Conservation (phyloP, 306 rosid genomes). For the Malus sylvestris region DNA sequence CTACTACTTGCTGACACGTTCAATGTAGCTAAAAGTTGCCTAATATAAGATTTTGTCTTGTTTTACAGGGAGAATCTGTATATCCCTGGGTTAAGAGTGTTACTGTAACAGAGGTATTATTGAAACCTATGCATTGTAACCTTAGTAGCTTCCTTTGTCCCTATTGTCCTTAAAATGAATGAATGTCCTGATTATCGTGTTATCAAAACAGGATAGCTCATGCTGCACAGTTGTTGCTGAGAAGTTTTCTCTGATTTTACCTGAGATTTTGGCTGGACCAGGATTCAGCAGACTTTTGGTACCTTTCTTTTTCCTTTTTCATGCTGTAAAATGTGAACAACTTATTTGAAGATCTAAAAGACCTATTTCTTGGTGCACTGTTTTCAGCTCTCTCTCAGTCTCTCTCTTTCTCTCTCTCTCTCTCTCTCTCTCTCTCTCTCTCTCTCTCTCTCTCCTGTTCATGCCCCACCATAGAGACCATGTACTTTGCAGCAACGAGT, state of each 20-base stretch:
- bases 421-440: background rate
- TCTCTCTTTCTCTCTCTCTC: background rate
- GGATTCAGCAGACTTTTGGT: slow-evolving; percentile 79
- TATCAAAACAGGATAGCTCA: slow-evolving; percentile 53
- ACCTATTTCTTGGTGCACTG: background rate
- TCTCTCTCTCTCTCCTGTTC: background rate
- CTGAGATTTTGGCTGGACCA: slow-evolving; percentile 55
- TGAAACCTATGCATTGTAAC: background rate
- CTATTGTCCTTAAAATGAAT: slow-evolving; percentile 1
- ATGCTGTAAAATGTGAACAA: background rate
- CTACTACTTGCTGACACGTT: slow-evolving; percentile 10
- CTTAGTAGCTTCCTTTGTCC: background rate
- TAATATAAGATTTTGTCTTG: slow-evolving; percentile 1
- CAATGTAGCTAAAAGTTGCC: background rate
- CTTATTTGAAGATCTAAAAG: background rate
- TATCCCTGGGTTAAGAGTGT: slow-evolving; percentile 63
- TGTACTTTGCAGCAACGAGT: background rate
- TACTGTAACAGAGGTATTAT: slow-evolving; percentile 50
- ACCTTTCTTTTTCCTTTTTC: slow-evolving; percentile 9
- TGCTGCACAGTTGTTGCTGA: slow-evolving; percentile 65
- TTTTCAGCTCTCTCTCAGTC: background rate
- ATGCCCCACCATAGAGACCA: background rate
- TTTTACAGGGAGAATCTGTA: slow-evolving; percentile 45
- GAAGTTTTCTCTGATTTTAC: slow-evolving; percentile 51
- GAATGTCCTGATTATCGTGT: background rate